Percentiles rank a stretch among this genome's conserved stretches.
phyloP scores from a whole-genome alignment of 2,329 filamentous ascomycete species.

The Epichloe uncinata region DNA sequence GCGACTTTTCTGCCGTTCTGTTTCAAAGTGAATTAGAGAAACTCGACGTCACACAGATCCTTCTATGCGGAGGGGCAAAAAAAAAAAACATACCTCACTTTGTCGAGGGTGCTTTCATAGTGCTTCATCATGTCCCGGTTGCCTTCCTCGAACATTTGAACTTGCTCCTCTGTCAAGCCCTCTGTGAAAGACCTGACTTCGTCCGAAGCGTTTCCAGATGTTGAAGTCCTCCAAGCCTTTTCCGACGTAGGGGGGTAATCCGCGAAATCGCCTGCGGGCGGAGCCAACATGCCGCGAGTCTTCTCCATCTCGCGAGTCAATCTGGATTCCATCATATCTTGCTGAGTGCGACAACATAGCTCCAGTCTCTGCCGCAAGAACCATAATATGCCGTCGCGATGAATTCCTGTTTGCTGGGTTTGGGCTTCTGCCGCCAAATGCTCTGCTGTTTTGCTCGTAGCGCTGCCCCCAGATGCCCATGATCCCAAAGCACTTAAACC shows the following conservation, averaged over 20 bases:
- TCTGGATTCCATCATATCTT: conserved; percentile 85
- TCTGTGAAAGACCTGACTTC: conserved; percentile 19
- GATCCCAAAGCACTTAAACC: conserved; percentile 49
- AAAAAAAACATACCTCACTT: conserved; percentile 63
- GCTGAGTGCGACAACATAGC: conserved; percentile 63
- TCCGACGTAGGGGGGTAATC: conserved; percentile 16
- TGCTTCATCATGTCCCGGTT: conserved; percentile 88
- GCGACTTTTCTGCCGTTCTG: conserved; percentile 77
- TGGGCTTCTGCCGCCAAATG: conserved; percentile 60
- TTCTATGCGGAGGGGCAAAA: not conserved
- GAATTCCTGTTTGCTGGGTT: conserved; percentile 50
- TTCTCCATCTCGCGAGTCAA: conserved; percentile 77
- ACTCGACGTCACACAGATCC: not conserved
- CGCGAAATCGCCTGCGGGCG: conserved; percentile 20
- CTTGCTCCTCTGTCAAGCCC: conserved; percentile 66
- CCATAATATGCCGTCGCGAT: conserved; percentile 75
- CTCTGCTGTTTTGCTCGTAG: conserved; percentile 42
- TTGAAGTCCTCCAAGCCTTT: conserved; percentile 3
- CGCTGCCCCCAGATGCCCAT: conserved; percentile 50
- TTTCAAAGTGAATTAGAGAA: not conserved
- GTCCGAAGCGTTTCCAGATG: conserved; percentile 7
- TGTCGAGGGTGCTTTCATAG: conserved; percentile 86
- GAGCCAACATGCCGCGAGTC: conserved; percentile 61
- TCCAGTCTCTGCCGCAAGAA: conserved; percentile 65
- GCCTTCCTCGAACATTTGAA: conserved; percentile 86